A percentile compares a stretch with the other conserved stretches of the same genome.
phyloP scores from a whole-genome alignment of 2,329 filamentous ascomycete species.

The Xylogone sp. region DNA sequence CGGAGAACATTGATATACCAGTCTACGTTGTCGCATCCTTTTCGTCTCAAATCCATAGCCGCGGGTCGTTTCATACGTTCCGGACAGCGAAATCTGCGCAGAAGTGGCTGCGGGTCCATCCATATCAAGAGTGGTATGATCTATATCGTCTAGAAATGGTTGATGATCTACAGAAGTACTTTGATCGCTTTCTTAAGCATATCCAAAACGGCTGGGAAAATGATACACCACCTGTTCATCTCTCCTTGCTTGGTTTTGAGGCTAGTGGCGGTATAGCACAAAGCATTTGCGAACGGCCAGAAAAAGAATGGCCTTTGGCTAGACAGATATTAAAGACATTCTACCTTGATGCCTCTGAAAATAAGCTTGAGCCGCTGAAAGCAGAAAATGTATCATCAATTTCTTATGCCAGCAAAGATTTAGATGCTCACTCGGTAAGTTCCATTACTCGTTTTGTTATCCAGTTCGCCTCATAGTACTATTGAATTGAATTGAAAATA shows the following conservation, averaged over 20 bases:
- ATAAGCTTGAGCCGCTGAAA: too few relatives aligned
- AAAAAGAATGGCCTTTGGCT: too few relatives aligned
- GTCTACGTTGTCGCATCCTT: slow-evolving; percentile 9
- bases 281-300: background rate
- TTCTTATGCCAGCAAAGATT: too few relatives aligned
- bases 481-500: too few relatives aligned
- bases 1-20: slow-evolving; percentile 11
- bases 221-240: slow-evolving; percentile 1
- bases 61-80: slow-evolving; percentile 5
- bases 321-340: too few relatives aligned
- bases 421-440: background rate
- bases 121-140: slow-evolving; percentile 43
- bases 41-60: slow-evolving; percentile 7
- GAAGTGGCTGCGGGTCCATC: slow-evolving; percentile 13
- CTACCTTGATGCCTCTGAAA: too few relatives aligned
- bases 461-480: background rate
- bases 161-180: slow-evolving; percentile 38
- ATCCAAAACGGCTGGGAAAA: slow-evolving; percentile 42
- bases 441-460: background rate
- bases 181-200: slow-evolving; percentile 41
- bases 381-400: too few relatives aligned
- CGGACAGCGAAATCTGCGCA: slow-evolving; percentile 3
- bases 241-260: background rate
- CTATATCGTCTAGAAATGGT: slow-evolving; percentile 30
- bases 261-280: background rate